phyloP scores from a whole-genome alignment of 2,329 filamentous ascomycete species.

The Stemphylium lycopersici region DNA sequence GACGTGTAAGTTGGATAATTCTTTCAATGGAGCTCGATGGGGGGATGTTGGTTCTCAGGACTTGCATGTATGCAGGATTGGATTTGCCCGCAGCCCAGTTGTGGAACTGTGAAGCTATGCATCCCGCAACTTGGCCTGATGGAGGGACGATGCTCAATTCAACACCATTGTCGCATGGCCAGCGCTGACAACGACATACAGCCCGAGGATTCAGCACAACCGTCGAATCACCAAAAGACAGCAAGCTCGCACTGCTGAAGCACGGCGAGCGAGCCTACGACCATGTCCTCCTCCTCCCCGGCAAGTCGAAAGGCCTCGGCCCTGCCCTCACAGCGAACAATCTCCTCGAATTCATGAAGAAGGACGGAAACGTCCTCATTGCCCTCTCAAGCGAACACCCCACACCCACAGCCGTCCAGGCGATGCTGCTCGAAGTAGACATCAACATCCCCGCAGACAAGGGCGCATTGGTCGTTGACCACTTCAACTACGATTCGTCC shows the following conservation, averaged over 20 bases:
- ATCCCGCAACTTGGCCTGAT: conserved; percentile 17
- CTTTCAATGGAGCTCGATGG: not conserved
- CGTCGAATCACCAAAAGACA: conserved; percentile 67
- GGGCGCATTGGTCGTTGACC: conserved; percentile 85
- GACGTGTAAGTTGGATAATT: conserved; percentile 59
- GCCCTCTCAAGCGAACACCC: conserved; percentile 75
- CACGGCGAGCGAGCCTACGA: conserved; percentile 89
- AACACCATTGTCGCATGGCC: not conserved
- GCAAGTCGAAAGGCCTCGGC: conserved; percentile 90
- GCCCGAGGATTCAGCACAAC: conserved; percentile 81
- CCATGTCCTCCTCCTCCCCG: conserved; percentile 86
- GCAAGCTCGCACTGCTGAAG: conserved; percentile 75
- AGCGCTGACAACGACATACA: conserved; percentile 48
- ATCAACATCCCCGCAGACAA: conserved; percentile 86
- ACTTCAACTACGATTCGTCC: conserved; percentile 87
- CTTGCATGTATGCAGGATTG: not conserved
- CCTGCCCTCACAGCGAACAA: conserved; percentile 84
- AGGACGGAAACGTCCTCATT: conserved; percentile 87
- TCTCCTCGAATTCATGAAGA: conserved; percentile 90
- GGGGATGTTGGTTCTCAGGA: too few relatives aligned
- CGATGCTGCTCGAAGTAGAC: conserved; percentile 85
- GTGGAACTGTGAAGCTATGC: conserved; percentile 6
- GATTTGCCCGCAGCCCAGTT: not conserved
- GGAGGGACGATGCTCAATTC: not conserved
- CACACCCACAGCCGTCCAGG: conserved; percentile 74